phyloP scores from a whole-genome alignment of 2,329 filamentous ascomycete species.

The Volutella citrinella region DNA sequence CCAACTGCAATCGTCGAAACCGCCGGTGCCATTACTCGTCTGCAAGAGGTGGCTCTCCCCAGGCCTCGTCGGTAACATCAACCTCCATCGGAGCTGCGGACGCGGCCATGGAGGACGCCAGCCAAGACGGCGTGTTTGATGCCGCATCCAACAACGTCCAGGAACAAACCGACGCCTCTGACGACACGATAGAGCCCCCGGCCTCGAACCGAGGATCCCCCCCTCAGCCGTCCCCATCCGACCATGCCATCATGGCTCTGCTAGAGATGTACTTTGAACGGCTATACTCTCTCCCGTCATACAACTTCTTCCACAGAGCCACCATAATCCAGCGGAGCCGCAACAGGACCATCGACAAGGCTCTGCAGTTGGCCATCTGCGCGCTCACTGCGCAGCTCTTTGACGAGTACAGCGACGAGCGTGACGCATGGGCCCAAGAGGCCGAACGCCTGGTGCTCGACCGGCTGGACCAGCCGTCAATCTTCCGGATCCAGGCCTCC shows the following conservation, averaged over 20 bases:
- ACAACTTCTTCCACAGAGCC: conserved; percentile 22
- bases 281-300: conserved; percentile 21
- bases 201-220: too few relatives aligned
- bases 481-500: conserved; percentile 26
- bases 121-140: conserved; percentile 13
- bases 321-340: conserved; percentile 24
- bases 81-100: conserved; percentile 11
- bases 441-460: conserved; percentile 23
- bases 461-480: conserved; percentile 22
- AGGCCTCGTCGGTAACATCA: conserved; percentile 4
- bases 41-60: conserved; percentile 11
- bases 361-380: conserved; percentile 22
- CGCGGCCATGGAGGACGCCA: conserved; percentile 2
- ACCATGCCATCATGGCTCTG: conserved; percentile 16
- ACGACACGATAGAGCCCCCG: too few relatives aligned
- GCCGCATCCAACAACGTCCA: conserved; percentile 10
- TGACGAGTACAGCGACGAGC: conserved; percentile 11
- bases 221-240: conserved; percentile 5
- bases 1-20: conserved; percentile 24
- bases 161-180: background rate
- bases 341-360: conserved; percentile 22
- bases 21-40: conserved; percentile 18
- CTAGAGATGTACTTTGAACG: conserved; percentile 22
- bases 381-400: conserved; percentile 24
- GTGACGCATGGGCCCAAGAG: conserved; percentile 19